These are phyloP conservation scores for Xylaria polymorpha DNA, from an alignment of 2,329 filamentous ascomycete genomes.

Conservation along the genomic window DNA sequence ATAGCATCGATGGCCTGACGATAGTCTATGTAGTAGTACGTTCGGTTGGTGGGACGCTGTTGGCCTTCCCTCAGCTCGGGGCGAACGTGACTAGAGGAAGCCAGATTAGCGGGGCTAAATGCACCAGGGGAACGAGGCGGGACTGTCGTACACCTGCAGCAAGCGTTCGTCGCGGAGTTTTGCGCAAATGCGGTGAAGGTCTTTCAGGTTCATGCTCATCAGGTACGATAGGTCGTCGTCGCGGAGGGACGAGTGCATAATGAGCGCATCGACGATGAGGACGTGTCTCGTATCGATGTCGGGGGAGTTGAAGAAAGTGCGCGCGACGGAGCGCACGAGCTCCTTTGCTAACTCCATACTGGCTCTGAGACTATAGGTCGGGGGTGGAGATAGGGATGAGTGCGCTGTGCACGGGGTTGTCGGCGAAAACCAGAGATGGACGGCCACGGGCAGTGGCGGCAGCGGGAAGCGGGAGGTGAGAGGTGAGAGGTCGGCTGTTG, in stretches of 20 bases:
- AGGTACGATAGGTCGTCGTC: slow-evolving; percentile 89
- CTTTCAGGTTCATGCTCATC: slow-evolving; percentile 90
- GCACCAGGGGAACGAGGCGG: slow-evolving; percentile 9
- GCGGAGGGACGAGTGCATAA: slow-evolving; percentile 80
- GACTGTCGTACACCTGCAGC: slow-evolving; percentile 74
- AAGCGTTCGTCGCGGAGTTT: slow-evolving; percentile 88
- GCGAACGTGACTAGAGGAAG: slow-evolving; percentile 69
- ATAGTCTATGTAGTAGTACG: slow-evolving; percentile 98
- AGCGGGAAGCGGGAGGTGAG: background rate
- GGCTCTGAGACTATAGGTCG: background rate
- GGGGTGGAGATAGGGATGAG: no score
- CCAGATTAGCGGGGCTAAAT: slow-evolving; percentile 25
- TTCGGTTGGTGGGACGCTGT: slow-evolving; percentile 82
- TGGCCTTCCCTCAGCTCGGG: slow-evolving; percentile 84
- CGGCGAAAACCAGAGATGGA: background rate
- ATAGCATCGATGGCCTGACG: slow-evolving; percentile 94
- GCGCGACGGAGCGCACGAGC: slow-evolving; percentile 84
- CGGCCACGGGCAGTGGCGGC: background rate
- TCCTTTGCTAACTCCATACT: slow-evolving; percentile 65
- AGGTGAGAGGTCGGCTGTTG: background rate
- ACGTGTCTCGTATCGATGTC: slow-evolving; percentile 73
- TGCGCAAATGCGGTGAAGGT: slow-evolving; percentile 88
- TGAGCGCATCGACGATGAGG: slow-evolving; percentile 80
- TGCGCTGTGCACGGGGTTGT: background rate
- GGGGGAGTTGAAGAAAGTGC: slow-evolving; percentile 81